Evolutionary conservation across 176 grass and related monocot genomes (phyloP).

Genomic region (Phyllostachys edulis): DNA sequence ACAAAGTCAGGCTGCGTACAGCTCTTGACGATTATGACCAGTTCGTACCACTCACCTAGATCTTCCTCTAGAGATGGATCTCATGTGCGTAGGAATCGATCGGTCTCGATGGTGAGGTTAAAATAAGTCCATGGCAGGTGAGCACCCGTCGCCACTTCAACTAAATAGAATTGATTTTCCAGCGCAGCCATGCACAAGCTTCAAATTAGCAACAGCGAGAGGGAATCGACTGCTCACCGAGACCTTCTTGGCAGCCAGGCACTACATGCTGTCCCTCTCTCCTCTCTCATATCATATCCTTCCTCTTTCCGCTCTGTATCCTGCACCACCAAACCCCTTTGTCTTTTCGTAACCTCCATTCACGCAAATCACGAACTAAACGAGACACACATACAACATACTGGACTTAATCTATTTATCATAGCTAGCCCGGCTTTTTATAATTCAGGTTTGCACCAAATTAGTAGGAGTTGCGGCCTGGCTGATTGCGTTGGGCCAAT

Average conservation of each 20-base stretch:
- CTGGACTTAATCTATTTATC: not conserved
- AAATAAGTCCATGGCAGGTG: slow-evolving; percentile 6
- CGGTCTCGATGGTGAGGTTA: not conserved
- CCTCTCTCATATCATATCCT: not conserved
- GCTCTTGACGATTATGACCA: no score
- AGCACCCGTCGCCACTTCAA: not conserved
- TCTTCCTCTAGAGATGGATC: not conserved
- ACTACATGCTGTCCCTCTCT: slow-evolving; percentile 5
- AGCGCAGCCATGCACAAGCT: slow-evolving; percentile 33
- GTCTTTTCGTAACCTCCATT: not conserved
- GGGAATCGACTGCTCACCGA: slow-evolving; percentile 29
- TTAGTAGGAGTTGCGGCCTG: not conserved
- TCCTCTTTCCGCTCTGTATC: not conserved
- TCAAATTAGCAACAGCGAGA: not conserved
- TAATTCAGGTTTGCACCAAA: not conserved
- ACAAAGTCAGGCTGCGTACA: no score
- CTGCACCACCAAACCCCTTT: not conserved
- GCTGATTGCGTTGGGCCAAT: not conserved
- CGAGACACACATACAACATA: not conserved
- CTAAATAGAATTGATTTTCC: not conserved
- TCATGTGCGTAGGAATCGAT: not conserved
- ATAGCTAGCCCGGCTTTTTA: not conserved
- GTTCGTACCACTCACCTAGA: no score
- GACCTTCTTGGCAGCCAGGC: slow-evolving; percentile 9
- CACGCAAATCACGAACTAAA: not conserved